phyloP scores from a whole-genome alignment of 495 filamentous ascomycete species.

The Ascobolus immersus region DNA sequence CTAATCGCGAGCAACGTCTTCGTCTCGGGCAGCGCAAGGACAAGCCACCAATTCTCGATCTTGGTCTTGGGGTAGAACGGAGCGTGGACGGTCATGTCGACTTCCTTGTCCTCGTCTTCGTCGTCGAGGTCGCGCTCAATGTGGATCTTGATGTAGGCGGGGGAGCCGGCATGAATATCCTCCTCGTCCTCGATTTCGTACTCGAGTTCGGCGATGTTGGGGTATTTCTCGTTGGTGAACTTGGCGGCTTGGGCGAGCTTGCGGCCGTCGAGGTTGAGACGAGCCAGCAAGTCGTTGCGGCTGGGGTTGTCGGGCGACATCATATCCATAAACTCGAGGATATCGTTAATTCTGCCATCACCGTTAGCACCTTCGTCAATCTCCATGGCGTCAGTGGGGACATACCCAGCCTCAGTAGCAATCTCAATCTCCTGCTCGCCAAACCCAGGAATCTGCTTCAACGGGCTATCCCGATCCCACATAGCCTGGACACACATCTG shows the following conservation, averaged over 20 bases:
- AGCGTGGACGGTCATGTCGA: constrained; percentile 69
- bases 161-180: constrained; percentile 48
- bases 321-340: constrained; percentile 94
- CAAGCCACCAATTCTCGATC: constrained; percentile 93
- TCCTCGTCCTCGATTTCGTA: constrained; percentile 67
- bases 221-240: constrained; percentile 95
- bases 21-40: constrained; percentile 72
- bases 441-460: constrained; percentile 97
- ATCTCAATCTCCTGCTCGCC: constrained; percentile 56
- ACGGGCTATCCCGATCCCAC: constrained; percentile 92
- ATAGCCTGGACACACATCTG: constrained; percentile 98
- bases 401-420: constrained; percentile 53
- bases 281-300: constrained; percentile 46
- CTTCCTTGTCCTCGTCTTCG: constrained; percentile 35
- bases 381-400: not conserved
- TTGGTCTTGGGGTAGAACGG: constrained; percentile 84
- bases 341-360: constrained; percentile 45
- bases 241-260: constrained; percentile 70
- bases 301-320: constrained; percentile 80
- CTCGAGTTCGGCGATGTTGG: constrained; percentile 61
- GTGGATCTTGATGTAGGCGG: constrained; percentile 61
- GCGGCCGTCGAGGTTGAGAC: constrained; percentile 49
- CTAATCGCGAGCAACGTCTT: constrained; percentile 83
- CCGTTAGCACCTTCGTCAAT: constrained; percentile 9
- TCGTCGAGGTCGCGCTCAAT: constrained; percentile 57